Conservation (phyloP, 2,329 filamentous ascomycete species). For the Sporothrix humicola region DNA sequence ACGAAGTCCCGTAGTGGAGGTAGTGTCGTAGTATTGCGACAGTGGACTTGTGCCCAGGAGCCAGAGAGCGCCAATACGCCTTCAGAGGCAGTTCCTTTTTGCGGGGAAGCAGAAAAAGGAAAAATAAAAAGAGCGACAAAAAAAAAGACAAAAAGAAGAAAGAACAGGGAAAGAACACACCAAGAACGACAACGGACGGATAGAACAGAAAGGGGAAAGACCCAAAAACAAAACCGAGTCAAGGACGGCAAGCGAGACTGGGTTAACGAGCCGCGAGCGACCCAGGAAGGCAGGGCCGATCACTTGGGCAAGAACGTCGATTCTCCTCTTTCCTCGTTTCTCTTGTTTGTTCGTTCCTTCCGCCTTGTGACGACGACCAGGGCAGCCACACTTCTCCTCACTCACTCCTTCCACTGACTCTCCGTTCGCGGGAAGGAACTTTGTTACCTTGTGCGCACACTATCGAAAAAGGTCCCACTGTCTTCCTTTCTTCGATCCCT, state of each 20-base stretch:
- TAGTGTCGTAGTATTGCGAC: background rate
- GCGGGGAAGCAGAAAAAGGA: constrained; percentile 13
- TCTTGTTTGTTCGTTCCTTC: background rate
- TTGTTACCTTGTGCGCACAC: background rate
- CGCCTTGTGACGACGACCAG: background rate
- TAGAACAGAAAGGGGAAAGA: constrained; percentile 20
- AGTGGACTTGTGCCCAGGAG: too few species aligned
- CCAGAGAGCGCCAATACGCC: background rate
- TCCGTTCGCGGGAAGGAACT: background rate
- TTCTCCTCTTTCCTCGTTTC: background rate
- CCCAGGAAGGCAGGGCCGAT: constrained; percentile 18
- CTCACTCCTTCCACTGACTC: background rate
- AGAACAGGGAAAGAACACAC: constrained; percentile 16
- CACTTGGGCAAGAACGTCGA: background rate
- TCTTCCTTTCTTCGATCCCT: background rate
- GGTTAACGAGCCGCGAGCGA: background rate
- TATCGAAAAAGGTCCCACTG: background rate
- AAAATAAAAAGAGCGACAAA: background rate
- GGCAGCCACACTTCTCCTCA: constrained; percentile 7
- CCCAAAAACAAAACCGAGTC: constrained; percentile 1
- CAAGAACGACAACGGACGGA: constrained; percentile 1
- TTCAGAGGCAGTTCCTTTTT: constrained; percentile 2
- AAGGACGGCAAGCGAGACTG: background rate
- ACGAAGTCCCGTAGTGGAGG: too few species aligned
- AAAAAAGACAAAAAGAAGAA: background rate